Evolutionary conservation across 2,329 filamentous ascomycete genomes (phyloP).

Genomic region (Colletotrichum tamarilloi): DNA sequence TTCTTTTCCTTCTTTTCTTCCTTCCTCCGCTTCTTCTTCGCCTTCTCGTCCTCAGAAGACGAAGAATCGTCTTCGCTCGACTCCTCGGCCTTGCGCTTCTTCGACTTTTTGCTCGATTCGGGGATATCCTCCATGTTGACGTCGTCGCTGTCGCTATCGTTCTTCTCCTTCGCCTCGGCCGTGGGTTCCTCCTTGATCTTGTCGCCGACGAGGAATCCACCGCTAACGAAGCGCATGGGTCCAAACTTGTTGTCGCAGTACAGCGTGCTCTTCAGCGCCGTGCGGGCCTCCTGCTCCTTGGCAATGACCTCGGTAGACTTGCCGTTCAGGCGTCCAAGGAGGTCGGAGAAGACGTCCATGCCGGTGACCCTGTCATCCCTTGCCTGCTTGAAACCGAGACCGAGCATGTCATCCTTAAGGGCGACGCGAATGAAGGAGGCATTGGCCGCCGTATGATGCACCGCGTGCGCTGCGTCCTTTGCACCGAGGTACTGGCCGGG

Average conservation of each 20-base stretch:
- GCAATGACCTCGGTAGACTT: constrained; percentile 80
- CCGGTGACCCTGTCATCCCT: constrained; percentile 84
- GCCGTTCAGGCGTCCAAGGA: constrained; percentile 90
- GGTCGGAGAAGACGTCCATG: constrained; percentile 84
- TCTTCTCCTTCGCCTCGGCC: constrained; percentile 41
- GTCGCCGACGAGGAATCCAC: constrained; percentile 76
- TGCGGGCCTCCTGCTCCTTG: constrained; percentile 74
- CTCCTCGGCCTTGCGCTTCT: constrained; percentile 61
- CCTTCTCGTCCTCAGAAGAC: constrained; percentile 45
- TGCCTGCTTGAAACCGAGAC: constrained; percentile 83
- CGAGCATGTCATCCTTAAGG: constrained; percentile 91
- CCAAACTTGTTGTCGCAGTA: constrained; percentile 84
- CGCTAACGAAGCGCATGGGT: constrained; percentile 85
- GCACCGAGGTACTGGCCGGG: constrained; percentile 87
- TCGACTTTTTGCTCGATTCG: constrained; percentile 56
- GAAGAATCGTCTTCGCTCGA: constrained; percentile 41
- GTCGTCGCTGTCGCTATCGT: constrained; percentile 39
- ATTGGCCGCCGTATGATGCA: constrained; percentile 82
- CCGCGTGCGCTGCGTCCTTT: constrained; percentile 78
- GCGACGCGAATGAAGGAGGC: constrained; percentile 86
- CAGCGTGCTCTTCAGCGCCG: constrained; percentile 76
- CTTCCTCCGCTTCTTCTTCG: constrained; percentile 51
- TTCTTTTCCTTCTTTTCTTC: constrained; percentile 50
- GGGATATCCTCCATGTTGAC: constrained; percentile 39
- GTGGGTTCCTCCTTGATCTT: constrained; percentile 61